Conservation (phyloP, 2,329 filamentous ascomycete species). For the Stagonosporopsis rhizophila region DNA sequence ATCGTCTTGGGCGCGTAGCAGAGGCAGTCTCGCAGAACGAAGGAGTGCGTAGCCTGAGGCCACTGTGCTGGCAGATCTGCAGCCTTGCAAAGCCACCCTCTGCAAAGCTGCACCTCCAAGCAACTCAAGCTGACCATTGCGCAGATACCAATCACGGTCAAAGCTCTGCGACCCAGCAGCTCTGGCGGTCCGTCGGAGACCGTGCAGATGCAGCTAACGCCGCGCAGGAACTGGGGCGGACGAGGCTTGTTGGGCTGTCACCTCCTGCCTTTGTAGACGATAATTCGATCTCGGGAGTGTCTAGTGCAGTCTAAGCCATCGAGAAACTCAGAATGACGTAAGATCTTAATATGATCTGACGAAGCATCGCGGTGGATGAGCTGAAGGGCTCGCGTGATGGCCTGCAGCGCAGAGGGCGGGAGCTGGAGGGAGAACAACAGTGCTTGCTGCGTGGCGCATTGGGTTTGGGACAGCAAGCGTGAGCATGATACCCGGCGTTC, state of each 20-base stretch:
- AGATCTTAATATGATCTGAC: neutral
- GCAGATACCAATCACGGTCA: constrained; percentile 75
- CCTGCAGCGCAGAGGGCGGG: constrained; percentile 6
- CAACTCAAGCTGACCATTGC: constrained; percentile 30
- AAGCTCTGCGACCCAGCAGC: constrained; percentile 59
- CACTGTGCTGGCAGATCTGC: constrained; percentile 16
- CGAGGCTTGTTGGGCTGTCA: constrained; percentile 90
- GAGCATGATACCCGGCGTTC: constrained; percentile 45
- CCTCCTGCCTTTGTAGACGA: constrained; percentile 74
- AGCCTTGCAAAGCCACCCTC: constrained; percentile 14
- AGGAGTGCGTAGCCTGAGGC: constrained; percentile 68
- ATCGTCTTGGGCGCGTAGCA: constrained; percentile 83
- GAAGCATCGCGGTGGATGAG: constrained; percentile 7
- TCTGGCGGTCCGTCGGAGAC: constrained; percentile 53
- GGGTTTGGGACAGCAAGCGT: constrained; percentile 40
- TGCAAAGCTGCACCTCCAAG: neutral
- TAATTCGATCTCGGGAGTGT: neutral
- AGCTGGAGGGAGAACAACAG: constrained; percentile 24
- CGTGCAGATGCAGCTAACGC: constrained; percentile 75
- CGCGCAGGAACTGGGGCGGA: constrained; percentile 85
- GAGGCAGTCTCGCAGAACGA: constrained; percentile 89
- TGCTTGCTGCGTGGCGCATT: constrained; percentile 45
- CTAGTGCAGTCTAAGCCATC: neutral
- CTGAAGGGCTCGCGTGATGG: constrained; percentile 5
- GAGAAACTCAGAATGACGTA: constrained; percentile 3